Evolutionary conservation across 371 early-diverging fungal species (phyloP).

Genomic region (Mortierella sp.): DNA sequence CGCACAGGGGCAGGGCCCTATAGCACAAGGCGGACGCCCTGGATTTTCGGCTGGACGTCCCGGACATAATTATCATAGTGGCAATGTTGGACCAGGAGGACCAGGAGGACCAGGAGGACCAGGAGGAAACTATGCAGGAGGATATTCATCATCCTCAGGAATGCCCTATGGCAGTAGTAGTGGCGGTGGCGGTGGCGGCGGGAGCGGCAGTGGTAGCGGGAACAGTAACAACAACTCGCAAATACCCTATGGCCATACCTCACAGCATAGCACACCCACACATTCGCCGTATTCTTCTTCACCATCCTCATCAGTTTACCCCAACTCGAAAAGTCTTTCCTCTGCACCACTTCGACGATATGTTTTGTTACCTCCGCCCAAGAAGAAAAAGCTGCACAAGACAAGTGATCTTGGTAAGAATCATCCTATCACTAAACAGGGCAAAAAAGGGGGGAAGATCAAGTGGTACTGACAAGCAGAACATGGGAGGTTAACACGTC

Average conservation of each 20-base stretch:
- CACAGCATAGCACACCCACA: constrained; percentile 40
- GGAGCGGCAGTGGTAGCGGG: constrained; percentile 12
- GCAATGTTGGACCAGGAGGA: constrained; percentile 22
- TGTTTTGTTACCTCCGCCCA: constrained; percentile 61
- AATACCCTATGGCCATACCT: constrained; percentile 34
- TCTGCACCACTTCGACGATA: constrained; percentile 57
- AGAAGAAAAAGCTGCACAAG: constrained; percentile 58
- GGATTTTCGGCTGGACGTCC: constrained; percentile 24
- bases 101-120: constrained; percentile 8
- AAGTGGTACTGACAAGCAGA: no score
- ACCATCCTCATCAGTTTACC: constrained; percentile 33
- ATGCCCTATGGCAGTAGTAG: constrained; percentile 22
- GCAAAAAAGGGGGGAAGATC: no score
- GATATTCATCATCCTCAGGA: constrained; percentile 15
- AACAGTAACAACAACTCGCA: constrained; percentile 16
- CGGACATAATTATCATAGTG: constrained; percentile 13
- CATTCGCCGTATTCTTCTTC: constrained; percentile 47
- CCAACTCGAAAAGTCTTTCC: constrained; percentile 19
- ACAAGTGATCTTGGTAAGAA: constrained; percentile 56
- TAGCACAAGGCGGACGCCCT: constrained; percentile 10
- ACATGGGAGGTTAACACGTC: no score
- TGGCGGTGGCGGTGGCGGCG: constrained; percentile 13
- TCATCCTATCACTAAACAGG: not conserved
- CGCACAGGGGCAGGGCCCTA: constrained; percentile 11
- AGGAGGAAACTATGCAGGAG: constrained; percentile 1